Evolutionary conservation across 2,329 filamentous ascomycete species (phyloP), one percentile per base, ranked within the genome.

Genomic region (Alternaria sp.): DNA sequence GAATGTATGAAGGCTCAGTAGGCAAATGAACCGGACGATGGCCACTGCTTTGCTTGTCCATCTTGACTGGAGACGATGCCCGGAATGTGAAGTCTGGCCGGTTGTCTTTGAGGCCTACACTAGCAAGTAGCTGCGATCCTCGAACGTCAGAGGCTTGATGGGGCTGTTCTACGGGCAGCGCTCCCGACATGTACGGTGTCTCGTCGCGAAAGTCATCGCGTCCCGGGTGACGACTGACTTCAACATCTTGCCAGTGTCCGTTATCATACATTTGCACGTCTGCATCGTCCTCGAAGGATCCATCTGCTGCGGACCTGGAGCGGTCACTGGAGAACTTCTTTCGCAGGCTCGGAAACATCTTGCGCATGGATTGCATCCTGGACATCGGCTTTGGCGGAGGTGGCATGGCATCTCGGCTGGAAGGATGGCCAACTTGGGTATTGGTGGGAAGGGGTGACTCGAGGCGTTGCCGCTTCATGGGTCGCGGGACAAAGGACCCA

Each of bases 351-450:
- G 76, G 73, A 12, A 75, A 64, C 8, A 78, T 60, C 21, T 68
- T 73, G 26, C 71, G 70, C 21, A 78, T 60, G 14, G 74, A 78
- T 18, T 64, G 69, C 63, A 76, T 77, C 26, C 65, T 67, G 0
- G 72, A 74, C 4, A 74, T 14, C 2, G 73, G 66, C 51, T 76
- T 74, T 12, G 67, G 23, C 11, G 80, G 81, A 5, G 80, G 81
- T 43, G 80, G 80, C 81, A 82, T 83, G 11, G 71, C 49, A 15
- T 81, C 76, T 43, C 76, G 75, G 56, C 76, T 74, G 4, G 65
- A 66, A 14, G 71, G 64, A 15, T 45, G 18, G 33, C 67, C 62
- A 26, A 64, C 30, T 7, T 70, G 71, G 50, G 66, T 70, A 7
- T 64, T 57, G 14, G 62, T 57, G n/a, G 71, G 68, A 7, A 71